Conservation (phyloP, 1,139 yeast species). For the Saccharomyces hybrid region DNA sequence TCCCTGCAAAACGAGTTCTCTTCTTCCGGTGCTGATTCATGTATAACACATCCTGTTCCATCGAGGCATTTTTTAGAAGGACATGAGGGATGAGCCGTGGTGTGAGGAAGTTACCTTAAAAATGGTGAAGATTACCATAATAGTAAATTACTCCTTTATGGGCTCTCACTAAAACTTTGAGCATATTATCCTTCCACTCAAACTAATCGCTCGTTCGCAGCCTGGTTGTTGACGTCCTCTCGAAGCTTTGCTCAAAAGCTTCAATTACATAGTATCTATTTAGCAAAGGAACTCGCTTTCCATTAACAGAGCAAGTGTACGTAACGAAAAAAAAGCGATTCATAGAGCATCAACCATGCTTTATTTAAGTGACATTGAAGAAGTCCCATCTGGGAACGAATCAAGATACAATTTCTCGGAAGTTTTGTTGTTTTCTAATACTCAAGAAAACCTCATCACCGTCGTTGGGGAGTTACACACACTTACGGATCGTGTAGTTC, state of each 20-base stretch:
- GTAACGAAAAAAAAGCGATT: background rate
- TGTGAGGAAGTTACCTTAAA: background rate
- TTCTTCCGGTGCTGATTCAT: background rate
- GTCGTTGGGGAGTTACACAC: slow-evolving; percentile 13
- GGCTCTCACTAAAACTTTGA: too few species aligned
- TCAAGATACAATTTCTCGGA: slow-evolving; percentile 1
- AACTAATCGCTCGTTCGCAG: background rate
- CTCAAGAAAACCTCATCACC: slow-evolving; percentile 11
- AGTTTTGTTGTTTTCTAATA: slow-evolving; percentile 7
- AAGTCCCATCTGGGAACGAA: background rate
- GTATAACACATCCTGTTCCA: background rate
- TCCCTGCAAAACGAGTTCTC: background rate
- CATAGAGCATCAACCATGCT: background rate
- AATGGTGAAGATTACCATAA: background rate
- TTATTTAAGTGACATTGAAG: slow-evolving; percentile 6
- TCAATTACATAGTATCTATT: background rate
- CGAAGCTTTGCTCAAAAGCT: background rate
- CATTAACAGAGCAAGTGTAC: background rate
- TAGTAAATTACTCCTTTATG: background rate
- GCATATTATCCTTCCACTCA: background rate
- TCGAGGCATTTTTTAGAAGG: background rate
- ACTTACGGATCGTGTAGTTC: slow-evolving; percentile 12
- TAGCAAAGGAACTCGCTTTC: background rate
- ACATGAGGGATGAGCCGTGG: background rate
- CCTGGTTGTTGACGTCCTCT: background rate